These are phyloP conservation scores for Acanthamoeba sp. DNA, from an alignment of 208 protist genomes.

Conservation along the genomic window DNA sequence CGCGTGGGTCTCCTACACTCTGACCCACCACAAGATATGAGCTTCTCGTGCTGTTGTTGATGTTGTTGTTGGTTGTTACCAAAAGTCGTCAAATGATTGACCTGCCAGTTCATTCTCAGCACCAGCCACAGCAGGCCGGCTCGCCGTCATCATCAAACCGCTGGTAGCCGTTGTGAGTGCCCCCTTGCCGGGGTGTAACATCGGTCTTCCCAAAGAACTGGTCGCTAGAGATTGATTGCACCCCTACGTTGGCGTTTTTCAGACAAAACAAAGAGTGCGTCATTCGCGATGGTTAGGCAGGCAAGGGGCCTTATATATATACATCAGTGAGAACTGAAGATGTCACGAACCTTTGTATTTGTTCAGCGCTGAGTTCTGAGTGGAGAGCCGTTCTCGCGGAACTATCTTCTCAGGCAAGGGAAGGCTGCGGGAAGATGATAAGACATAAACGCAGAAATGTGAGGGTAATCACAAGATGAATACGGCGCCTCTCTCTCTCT, in stretches of 20 bases:
- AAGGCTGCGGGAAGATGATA: neutral
- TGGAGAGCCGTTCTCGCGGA: neutral
- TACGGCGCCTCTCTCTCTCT: too few relatives aligned
- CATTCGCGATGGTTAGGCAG: neutral
- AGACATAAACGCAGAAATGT: neutral
- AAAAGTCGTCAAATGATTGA: too few relatives aligned
- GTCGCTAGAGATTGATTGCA: neutral
- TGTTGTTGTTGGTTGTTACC: too few relatives aligned
- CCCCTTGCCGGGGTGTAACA: neutral
- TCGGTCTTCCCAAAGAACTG: neutral
- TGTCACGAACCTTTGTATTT: conserved; percentile 62
- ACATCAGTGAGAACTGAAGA: too few relatives aligned
- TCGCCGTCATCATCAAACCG: conserved; percentile 30
- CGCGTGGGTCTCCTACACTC: neutral
- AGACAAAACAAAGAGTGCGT: neutral
- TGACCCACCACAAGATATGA: conserved; percentile 24
- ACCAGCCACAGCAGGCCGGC: neutral
- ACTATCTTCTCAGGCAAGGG: neutral
- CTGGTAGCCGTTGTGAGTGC: conserved; percentile 16
- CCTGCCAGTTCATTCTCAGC: too few relatives aligned
- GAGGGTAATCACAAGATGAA: too few relatives aligned
- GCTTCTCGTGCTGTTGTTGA: too few relatives aligned
- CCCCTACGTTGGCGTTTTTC: neutral
- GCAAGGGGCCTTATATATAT: too few relatives aligned
- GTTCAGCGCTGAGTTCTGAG: neutral